A percentile compares a stretch with the other conserved stretches of the same genome.
Conservation (phyloP, 768 basidiomycete species). For the Krasilnikovozyma curviuscula region DNA sequence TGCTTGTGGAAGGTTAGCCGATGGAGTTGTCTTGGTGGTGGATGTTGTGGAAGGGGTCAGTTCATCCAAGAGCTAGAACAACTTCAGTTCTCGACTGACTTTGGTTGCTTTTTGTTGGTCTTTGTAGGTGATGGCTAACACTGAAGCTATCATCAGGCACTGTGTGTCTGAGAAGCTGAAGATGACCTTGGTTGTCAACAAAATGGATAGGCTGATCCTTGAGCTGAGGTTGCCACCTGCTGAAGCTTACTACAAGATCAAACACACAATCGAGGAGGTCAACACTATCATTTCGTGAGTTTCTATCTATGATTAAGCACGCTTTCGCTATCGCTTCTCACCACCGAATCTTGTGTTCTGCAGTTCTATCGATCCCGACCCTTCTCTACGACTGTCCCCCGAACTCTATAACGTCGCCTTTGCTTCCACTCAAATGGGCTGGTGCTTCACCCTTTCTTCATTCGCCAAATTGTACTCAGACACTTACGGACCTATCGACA, state of each 20-base stretch:
- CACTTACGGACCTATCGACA: constrained; percentile 65
- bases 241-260: constrained; percentile 97
- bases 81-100: not conserved
- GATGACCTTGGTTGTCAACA: constrained; percentile 87
- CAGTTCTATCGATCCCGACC: constrained; percentile 62
- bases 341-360: constrained; percentile 11
- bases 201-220: constrained; percentile 89
- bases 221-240: constrained; percentile 86
- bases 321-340: not conserved
- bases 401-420: constrained; percentile 94
- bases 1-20: constrained; percentile 60
- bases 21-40: constrained; percentile 82
- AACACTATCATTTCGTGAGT: constrained; percentile 82
- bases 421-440: constrained; percentile 88
- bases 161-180: constrained; percentile 66
- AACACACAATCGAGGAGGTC: constrained; percentile 95
- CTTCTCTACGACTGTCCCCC: constrained; percentile 70
- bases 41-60: constrained; percentile 92
- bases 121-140: constrained; percentile 68
- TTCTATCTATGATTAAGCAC: too few relatives aligned
- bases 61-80: not conserved
- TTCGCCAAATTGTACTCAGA: constrained; percentile 95
- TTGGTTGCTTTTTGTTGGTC: not conserved
- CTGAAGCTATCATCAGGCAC: constrained; percentile 71
- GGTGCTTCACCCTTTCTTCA: constrained; percentile 86